Base-by-base conservation (phyloP, 2,329 filamentous ascomycete species). In the Penicillium sp. region DNA sequence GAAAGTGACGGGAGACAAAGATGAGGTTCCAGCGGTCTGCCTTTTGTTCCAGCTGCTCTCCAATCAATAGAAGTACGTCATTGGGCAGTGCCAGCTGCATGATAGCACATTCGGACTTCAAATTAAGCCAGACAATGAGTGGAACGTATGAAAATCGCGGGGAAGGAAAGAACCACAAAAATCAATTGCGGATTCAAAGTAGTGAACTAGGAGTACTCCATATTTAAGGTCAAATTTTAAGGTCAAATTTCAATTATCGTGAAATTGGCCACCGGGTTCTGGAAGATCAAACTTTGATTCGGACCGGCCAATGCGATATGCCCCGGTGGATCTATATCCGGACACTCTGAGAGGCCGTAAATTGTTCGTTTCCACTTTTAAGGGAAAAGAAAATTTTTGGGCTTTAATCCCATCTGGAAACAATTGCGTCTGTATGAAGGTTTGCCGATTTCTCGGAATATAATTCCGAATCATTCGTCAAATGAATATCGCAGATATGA, bases 1-100 rank as follows among this genome's bases (percentile, higher is more conserved):
- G 61, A 13, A 71, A 71, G 16, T 60, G 64, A 16, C 35, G 61
- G 18, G 59, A 69, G 10, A 66, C 63, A 39, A 69, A 65, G 13
- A 67, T 44, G 11, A 70, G 61, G 29, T 65, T 68, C 46, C 64
- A 66, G 18, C 68, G 61, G 20, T 71, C 67, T 42, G 40, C 20
- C 20, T 62, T 63, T n/a, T 59, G 49, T 37, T 70, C 60, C 24
- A 70, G 42, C 3, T 60, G 62, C 37, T 71, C 67, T 43, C 67
- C 69, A 24, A 70, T 52, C 29, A 69, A 50, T n/a, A 67, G 57
- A 20, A 70, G 59, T 43, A 74, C 61, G 53, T 72, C 69, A 59
- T 68, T 67, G 22, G 71, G 57, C 24, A 67, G 48, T 35, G 18
- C 22, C 31, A 34, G 7, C 26, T 37, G 10, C 53, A 56, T 56